Conservation (phyloP, 805 yeast species). For the Yarrowia deformans region DNA sequence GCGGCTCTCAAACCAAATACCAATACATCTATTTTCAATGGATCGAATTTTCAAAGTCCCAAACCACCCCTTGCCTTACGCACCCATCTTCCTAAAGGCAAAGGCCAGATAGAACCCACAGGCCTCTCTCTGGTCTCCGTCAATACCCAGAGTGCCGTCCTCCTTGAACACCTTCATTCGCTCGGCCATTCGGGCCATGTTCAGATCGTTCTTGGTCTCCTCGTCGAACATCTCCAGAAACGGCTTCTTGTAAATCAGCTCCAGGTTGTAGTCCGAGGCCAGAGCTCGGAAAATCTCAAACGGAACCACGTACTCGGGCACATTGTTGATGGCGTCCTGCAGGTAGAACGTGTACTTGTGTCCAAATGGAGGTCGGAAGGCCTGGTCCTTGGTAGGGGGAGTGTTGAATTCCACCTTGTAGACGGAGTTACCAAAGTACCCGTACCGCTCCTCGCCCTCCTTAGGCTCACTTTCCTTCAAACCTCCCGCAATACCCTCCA, state of each 20-base stretch:
- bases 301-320: conserved; percentile 96
- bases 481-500: conserved; percentile 55
- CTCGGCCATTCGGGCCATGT: conserved; percentile 45
- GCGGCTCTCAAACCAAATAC: too few species aligned
- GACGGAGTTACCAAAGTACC: conserved; percentile 79
- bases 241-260: conserved; percentile 72
- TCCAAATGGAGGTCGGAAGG: conserved; percentile 79
- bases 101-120: conserved; percentile 85
- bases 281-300: conserved; percentile 84
- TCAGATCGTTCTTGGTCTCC: conserved; percentile 68
- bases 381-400: conserved; percentile 77
- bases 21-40: too few species aligned
- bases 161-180: conserved; percentile 61
- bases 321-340: conserved; percentile 93
- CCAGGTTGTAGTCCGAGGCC: conserved; percentile 83
- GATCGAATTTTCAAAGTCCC: too few species aligned
- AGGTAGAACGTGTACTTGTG: conserved; percentile 81
- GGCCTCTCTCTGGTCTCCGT: conserved; percentile 88
- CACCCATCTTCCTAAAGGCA: conserved; percentile 61
- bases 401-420: conserved; percentile 84
- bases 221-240: conserved; percentile 83
- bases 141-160: conserved; percentile 86
- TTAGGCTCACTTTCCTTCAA: conserved; percentile 56
- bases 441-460: conserved; percentile 57
- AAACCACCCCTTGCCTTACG: not conserved